Evolutionary conservation across 2,329 filamentous ascomycete species (phyloP).

Genomic region (Aspergillus sp.): DNA sequence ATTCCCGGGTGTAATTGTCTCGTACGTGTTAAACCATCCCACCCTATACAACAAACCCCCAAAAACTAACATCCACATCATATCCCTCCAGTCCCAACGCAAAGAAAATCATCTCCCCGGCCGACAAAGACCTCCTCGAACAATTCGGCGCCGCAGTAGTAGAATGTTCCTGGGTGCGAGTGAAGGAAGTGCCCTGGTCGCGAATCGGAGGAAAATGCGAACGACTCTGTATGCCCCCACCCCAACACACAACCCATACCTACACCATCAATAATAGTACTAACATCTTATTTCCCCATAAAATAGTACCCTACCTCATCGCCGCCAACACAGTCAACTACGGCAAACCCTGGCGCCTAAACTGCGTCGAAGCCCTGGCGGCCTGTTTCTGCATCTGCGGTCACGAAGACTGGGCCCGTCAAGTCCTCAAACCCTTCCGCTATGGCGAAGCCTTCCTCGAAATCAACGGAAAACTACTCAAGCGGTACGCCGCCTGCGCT

Average conservation of each 20-base stretch:
- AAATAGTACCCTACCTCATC: conserved; percentile 80
- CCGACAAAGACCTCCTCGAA: conserved; percentile 78
- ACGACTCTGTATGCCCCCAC: conserved; percentile 58
- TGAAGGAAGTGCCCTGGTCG: conserved; percentile 85
- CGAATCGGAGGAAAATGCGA: conserved; percentile 94
- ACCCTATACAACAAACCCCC: neutral
- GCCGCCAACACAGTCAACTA: conserved; percentile 98
- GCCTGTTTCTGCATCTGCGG: conserved; percentile 94
- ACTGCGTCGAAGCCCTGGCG: conserved; percentile 92
- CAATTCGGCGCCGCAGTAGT: conserved; percentile 93
- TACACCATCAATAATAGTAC: no score
- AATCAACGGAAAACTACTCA: conserved; percentile 82
- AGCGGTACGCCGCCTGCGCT: conserved; percentile 79
- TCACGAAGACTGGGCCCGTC: conserved; percentile 84
- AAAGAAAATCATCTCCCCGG: conserved; percentile 78
- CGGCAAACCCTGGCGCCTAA: conserved; percentile 89
- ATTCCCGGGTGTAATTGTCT: conserved; percentile 88
- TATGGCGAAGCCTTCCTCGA: conserved; percentile 88
- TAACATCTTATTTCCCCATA: no score
- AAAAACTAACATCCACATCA: neutral
- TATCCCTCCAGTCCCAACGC: conserved; percentile 68
- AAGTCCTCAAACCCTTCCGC: conserved; percentile 78
- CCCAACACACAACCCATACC: neutral
- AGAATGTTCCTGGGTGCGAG: conserved; percentile 94
- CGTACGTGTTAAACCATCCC: conserved; percentile 45